Base-by-base conservation (phyloP, 108 stramenopile genomes). In the Aurantiochytrium sp. region DNA sequence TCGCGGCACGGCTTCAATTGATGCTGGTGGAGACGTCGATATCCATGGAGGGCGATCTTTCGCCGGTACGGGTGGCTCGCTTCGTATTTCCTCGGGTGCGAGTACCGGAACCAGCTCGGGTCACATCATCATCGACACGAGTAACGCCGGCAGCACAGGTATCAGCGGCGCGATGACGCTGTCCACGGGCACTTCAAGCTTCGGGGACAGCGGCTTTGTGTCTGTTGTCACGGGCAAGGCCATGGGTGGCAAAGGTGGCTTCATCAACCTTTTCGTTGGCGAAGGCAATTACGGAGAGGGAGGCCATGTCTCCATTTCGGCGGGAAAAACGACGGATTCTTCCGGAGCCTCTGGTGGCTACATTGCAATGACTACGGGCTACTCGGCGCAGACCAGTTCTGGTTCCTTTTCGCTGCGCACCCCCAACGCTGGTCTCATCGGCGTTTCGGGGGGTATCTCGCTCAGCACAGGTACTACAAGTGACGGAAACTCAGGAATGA, bases 381-480 rank as follows among this genome's bases (percentile, higher is more conserved):
- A 88, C 25, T 89, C 92, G 12, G 72, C 58, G 8, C 59, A 83
- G 12, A 88, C 92, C 14, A 90, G 91, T 42, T 92, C 91, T 47
- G 93, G 93, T 4, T 44, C 47, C 14, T 55, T 93, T 25, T 23
- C 58, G 14, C 16, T 94, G 19, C n/a, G 44, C 6, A 91, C 93
- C 21, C 91, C 91, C 14, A 91, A 93, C 16, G 91, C 92, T 4
- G 93, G 93, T 44, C 29, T 16, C 12, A n/a, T 42, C 44, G 93
- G 93, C 35, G 59, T 87, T 8, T 90, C 91, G 35, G 93, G 93
- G 18, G 51, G 49, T 23, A 59, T 93, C 53, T 51, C 87, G 14
- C 44, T 94, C 14, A 72, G 58, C 47, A 91, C 93, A 21, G 93
- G 93, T 1, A 91, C 64, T 14, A 57, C 92, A 25, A 91, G 89